Conservation (phyloP, 2,329 filamentous ascomycete species). For the Albophoma yamanashiensis region DNA sequence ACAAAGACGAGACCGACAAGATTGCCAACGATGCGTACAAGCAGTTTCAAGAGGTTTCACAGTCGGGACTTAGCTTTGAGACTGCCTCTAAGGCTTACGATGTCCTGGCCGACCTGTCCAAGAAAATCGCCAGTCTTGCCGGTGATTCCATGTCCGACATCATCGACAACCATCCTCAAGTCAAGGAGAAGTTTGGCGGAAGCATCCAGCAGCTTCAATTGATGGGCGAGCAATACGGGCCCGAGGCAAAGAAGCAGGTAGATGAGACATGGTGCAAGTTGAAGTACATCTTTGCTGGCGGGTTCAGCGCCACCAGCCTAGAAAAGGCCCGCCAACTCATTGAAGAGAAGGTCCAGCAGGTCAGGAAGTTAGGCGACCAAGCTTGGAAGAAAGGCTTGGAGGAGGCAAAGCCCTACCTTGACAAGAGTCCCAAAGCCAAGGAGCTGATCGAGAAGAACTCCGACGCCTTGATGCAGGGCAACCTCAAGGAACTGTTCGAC, state of each 20-base stretch:
- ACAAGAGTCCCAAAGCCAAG: background rate
- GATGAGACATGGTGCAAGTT: background rate
- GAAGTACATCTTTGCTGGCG: background rate
- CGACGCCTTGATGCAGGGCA: slow-evolving; percentile 54
- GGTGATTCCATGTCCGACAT: background rate
- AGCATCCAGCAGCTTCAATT: background rate
- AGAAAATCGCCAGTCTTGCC: slow-evolving; percentile 44
- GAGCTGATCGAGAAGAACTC: slow-evolving; percentile 45
- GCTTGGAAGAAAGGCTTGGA: background rate
- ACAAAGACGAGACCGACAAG: background rate
- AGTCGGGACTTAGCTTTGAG: slow-evolving; percentile 45
- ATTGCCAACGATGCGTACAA: background rate
- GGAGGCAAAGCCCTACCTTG: background rate
- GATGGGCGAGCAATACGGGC: background rate
- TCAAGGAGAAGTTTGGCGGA: background rate
- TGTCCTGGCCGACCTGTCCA: slow-evolving; percentile 46
- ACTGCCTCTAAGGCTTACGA: slow-evolving; percentile 51
- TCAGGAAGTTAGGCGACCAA: background rate
- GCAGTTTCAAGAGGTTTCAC: background rate
- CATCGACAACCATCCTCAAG: background rate
- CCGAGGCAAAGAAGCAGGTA: background rate
- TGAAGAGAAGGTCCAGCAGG: background rate
- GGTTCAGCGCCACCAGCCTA: background rate
- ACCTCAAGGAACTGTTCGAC: slow-evolving; percentile 51
- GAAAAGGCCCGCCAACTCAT: background rate